Evolutionary conservation across 345 rosid genomes (phyloP).

Genomic region (Populus euphratica): DNA sequence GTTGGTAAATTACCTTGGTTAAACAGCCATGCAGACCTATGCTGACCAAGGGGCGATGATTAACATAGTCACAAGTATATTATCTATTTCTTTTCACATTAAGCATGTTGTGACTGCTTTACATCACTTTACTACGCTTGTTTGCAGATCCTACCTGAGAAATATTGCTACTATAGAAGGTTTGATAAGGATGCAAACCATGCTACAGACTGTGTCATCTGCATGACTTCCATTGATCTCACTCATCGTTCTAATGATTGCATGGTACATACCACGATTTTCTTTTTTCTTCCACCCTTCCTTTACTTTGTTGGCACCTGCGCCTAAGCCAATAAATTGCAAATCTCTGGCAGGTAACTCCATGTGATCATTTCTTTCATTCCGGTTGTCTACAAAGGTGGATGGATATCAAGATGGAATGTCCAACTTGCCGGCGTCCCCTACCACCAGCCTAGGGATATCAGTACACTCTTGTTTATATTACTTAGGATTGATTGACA

Average conservation of each 20-base stretch:
- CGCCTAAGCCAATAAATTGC: neutral
- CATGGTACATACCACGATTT: constrained; percentile 52
- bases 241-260: constrained; percentile 58
- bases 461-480: constrained; percentile 26
- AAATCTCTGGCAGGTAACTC: constrained; percentile 64
- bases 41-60: neutral
- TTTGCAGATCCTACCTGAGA: constrained; percentile 86
- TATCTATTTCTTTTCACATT: neutral
- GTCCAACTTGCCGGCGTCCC: constrained; percentile 95
- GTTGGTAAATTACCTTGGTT: neutral
- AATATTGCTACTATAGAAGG: constrained; percentile 82
- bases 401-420: constrained; percentile 99
- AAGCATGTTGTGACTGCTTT: neutral
- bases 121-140: neutral
- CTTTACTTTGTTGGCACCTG: neutral
- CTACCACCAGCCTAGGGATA: constrained; percentile 74
- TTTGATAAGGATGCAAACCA: constrained; percentile 48
- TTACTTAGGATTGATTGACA: constrained; percentile 28
- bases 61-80: neutral
- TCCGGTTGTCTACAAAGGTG: constrained; percentile 92
- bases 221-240: constrained; percentile 86
- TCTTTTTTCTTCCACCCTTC: neutral
- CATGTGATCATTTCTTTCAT: constrained; percentile 95
- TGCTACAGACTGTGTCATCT: constrained; percentile 79
- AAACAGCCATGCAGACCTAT: too few relatives aligned